Evolutionary conservation across 164 flowering plant species (phyloP), one percentile per base, ranked within the genome.

Genomic region (Echeveria elegans): DNA sequence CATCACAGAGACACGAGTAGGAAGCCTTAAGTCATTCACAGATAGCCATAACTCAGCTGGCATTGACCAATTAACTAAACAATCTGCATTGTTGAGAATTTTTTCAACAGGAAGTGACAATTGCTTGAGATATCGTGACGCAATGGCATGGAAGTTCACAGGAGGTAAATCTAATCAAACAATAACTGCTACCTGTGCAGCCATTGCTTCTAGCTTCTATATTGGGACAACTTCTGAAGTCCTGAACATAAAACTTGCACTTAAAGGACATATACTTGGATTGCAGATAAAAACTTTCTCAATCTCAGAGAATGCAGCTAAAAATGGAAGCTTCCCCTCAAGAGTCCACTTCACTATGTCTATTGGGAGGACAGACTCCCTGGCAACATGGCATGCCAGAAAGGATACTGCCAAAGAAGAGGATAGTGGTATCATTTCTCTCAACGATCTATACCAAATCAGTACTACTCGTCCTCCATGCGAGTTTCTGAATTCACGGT

Each of bases 301-400:
- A 66, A 91, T 82, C 52, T 85, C 83, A 37, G 73, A 21, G 74
- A 82, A 88, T 65, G 91, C 92, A 72, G 85, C 68, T 67, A 88
- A 76, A 75, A 86, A 94, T 14, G 97, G 90, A 76, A 94, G 82
- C 77, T 88, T 86, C 62, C 96, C 96, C 73, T 91, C 96, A n/a
- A 77, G 68, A 1, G 92, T 56, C 96, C 96, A 86, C 74, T 75
- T 84, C 10, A 75, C 53, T 47, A 91, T 84, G 74, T 94, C 96
- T 23, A 90, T 88, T 43, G 96, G 85, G 65, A 88, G 72, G 64
- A 94, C 65, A 50, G 96, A 68, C 73, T 91, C 96, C 76, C 92
- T 74, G 2, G 87, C 86, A 66, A 88, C 30, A 73, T 89, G 96
- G 68, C 96, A 79, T n/a, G n/a, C n/a, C n/a, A n/a, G n/a, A n/a